These are phyloP conservation scores for Fusarium bulbicola DNA, from an alignment of 2,329 filamentous ascomycete species.

Conservation along the genomic window DNA sequence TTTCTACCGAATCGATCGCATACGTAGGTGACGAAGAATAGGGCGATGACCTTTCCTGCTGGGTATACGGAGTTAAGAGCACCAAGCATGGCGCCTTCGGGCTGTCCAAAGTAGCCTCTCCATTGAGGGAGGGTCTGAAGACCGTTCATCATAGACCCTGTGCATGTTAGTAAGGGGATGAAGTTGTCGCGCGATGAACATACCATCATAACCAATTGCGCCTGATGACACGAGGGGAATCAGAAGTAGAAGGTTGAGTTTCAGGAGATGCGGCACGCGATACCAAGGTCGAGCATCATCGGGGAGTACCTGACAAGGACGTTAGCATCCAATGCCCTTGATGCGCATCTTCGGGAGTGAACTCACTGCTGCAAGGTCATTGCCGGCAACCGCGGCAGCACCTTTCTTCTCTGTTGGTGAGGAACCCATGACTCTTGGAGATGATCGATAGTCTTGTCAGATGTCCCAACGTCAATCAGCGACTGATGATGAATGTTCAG, in stretches of 20 bases:
- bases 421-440: neutral
- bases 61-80: conserved; percentile 50
- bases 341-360: accelerated
- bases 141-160: conserved; percentile 55
- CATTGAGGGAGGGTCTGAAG: conserved; percentile 54
- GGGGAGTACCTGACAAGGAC: conserved; percentile 48
- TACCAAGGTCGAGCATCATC: conserved; percentile 53
- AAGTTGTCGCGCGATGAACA: neutral
- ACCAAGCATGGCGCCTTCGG: conserved; percentile 49
- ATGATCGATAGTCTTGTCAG: neutral
- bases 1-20: conserved; percentile 54
- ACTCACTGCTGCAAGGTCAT: conserved; percentile 31
- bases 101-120: conserved; percentile 52
- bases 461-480: neutral
- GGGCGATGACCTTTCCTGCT: conserved; percentile 50
- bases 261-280: conserved; percentile 51
- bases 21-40: conserved; percentile 49
- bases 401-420: conserved; percentile 13
- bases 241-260: conserved; percentile 55
- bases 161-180: neutral
- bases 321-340: neutral
- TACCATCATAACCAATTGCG: conserved; percentile 56
- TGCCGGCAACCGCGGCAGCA: conserved; percentile 17
- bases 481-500: neutral
- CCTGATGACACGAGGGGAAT: conserved; percentile 54